phyloP scores from a whole-genome alignment of 2,329 filamentous ascomycete species.

The Eutypa lata region DNA sequence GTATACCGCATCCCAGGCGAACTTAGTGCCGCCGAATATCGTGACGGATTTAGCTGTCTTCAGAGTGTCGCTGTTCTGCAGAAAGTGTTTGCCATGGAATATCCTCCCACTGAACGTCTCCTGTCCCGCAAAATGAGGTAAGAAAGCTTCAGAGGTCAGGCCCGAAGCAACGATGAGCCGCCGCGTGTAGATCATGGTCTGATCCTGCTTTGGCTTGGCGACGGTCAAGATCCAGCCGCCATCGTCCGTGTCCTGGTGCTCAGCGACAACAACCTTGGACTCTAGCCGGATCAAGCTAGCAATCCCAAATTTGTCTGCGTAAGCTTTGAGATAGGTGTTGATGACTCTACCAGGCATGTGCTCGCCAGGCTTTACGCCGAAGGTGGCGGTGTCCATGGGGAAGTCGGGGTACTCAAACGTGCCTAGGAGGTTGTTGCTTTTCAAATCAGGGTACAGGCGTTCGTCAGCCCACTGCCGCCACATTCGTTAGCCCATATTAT shows the following conservation, averaged over 20 bases:
- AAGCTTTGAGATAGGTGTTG: slow-evolving; percentile 55
- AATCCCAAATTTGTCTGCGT: slow-evolving; percentile 51
- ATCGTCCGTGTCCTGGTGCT: slow-evolving; percentile 40
- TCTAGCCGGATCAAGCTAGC: slow-evolving; percentile 44
- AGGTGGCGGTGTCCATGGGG: slow-evolving; percentile 58
- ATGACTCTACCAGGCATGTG: slow-evolving; percentile 58
- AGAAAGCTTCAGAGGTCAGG: slow-evolving; percentile 53
- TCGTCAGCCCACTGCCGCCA: slow-evolving; percentile 55
- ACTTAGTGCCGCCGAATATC: slow-evolving; percentile 61
- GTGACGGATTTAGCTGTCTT: slow-evolving; percentile 39
- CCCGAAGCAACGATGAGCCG: slow-evolving; percentile 63
- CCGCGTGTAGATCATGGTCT: slow-evolving; percentile 28
- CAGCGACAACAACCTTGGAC: slow-evolving; percentile 46
- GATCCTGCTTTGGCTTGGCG: slow-evolving; percentile 1
- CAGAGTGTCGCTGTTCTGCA: slow-evolving; percentile 28
- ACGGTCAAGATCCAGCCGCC: slow-evolving; percentile 31
- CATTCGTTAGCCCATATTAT: not conserved
- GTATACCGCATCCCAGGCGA: slow-evolving; percentile 61
- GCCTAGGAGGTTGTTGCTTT: slow-evolving; percentile 71
- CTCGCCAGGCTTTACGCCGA: slow-evolving; percentile 43
- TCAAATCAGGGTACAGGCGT: slow-evolving; percentile 65
- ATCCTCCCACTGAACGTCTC: slow-evolving; percentile 49
- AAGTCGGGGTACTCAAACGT: slow-evolving; percentile 74
- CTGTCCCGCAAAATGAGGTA: slow-evolving; percentile 49
- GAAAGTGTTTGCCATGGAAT: slow-evolving; percentile 57